Evolutionary conservation across 805 yeast genomes (phyloP), one percentile per base, ranked within the genome.

Genomic region (Groenewaldozyma tartarivorans): DNA sequence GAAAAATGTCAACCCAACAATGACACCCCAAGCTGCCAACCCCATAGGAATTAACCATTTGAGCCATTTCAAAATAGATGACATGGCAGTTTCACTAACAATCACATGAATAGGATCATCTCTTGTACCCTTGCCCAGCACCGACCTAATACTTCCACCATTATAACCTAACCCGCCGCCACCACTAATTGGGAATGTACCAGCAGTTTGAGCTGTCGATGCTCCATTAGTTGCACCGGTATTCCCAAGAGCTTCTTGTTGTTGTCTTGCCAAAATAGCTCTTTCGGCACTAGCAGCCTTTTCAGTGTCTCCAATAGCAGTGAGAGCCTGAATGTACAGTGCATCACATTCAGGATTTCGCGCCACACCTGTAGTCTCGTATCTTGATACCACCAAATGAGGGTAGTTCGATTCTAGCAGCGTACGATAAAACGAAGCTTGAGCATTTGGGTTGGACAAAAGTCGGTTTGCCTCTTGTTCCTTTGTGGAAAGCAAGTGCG

Each of bases 331-430:
- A 44, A 78, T 67, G 59, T 92, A 92, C 30, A 83, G 66, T 47
- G 71, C 72, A 40, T 86, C 77, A 64, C 96, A 83, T 48, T 82
- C 94, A 2, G 76, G 71, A 42, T 83, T 79, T 9, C 80, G 66
- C 6, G 95, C 92, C 41, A 92, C 84, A n/a, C 95, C 95, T 0
- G 92, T 82, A 5, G 94, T 82, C 60, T 94, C 97, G 58, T 75
- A 94, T 45, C 99, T 74, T 43, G 92, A 81, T n/a, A 90, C 86
- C 4, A 92, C 95, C 41, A 90, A 80, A 53, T 87, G 95, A n/a
- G 98, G 97, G 57, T 86, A 92, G 62, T 84, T 83, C 41, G 90
- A 73, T 43, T 74, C 74, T 48, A 92, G 61, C 36, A 92, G 67
- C 11, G 77, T 69, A 47, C 74, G 72, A 65, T 92, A 92, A 54